These are phyloP conservation scores for Cotoneaster glaucophyllus DNA, from an alignment of 306 rosid genomes.

Conservation along the genomic window DNA sequence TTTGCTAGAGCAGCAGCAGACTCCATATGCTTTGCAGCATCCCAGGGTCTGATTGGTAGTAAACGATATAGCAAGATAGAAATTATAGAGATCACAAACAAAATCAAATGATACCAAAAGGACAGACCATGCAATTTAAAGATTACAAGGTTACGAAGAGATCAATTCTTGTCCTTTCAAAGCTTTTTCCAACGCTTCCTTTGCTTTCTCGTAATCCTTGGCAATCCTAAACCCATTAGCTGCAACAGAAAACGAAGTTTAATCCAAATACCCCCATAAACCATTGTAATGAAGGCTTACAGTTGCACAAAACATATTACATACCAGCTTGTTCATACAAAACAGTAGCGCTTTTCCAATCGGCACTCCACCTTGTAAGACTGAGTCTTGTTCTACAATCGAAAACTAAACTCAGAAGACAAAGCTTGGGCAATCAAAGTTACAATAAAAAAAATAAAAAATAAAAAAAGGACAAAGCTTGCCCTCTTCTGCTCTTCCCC, in stretches of 20 bases:
- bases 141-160: conserved; percentile 81
- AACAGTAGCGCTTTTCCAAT: conserved; percentile 75
- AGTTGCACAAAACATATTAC: conserved; percentile 12
- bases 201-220: conserved; percentile 77
- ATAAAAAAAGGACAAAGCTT: background rate
- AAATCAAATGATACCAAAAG: background rate
- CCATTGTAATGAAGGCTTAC: background rate
- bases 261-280: background rate
- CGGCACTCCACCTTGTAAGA: conserved; percentile 92
- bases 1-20: conserved; percentile 89
- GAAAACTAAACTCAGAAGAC: background rate
- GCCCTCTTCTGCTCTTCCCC: background rate
- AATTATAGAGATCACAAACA: background rate
- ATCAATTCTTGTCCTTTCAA: conserved; percentile 95
- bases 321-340: conserved; percentile 91
- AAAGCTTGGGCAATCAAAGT: background rate
- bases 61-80: conserved; percentile 29
- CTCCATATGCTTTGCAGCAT: conserved; percentile 97
- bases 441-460: background rate
- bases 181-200: conserved; percentile 82
- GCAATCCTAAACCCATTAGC: conserved; percentile 73
- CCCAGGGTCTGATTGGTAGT: conserved; percentile 79
- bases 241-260: conserved; percentile 29
- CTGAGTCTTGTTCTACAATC: conserved; percentile 67
- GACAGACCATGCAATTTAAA: background rate